Evolutionary conservation across 805 yeast species (phyloP), one percentile per base, ranked within the genome.

Genomic region (Suhomyces sp.): DNA sequence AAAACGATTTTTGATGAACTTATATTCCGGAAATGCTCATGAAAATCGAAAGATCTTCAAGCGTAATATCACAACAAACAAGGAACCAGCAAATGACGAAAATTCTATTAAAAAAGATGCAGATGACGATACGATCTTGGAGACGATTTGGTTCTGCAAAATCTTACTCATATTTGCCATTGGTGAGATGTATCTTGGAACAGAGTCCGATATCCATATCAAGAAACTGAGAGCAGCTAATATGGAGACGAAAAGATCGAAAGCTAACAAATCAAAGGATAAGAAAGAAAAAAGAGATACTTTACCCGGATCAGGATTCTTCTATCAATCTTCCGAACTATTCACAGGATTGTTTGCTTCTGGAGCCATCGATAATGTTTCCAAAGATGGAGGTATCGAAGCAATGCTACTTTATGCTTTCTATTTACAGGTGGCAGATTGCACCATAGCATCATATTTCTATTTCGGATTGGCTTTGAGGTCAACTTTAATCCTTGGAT

Each of bases 151-250:
- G 88, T 82, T 82, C 48, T 83, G 91, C 61, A 84, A 84, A 54
- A 74, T 83, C 5, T 53, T 84, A 15, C 58, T 84, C 34, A 81
- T 84, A 16, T 83, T 84, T 55, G 87, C 91, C 4, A 73, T 79
- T 31, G 93, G 95, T 12, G 95, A 84, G 53, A 83, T 84, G 86
- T 84, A 84, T 49, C 57, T 83, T 23, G 91, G 91, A 1, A 81
- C 88, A 0, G 82, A 83, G 9, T 81, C 83, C 34, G 77, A 75
- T 43, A 63, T 71, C 15, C 81, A 80, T 49, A 78, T 81, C 3
- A 61, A 64, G 40, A 65, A 62, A 35, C 50, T 57, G 55, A 29
- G 36, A 41, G 36, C 46, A 37, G 30, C 39, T 38, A 21, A 34
- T 32, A 21, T 16, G 25, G 9, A 30, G 36, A 14, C 7, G 14